Evolutionary conservation across 148 eudicot species (phyloP).

Genomic region (Pouteria glomerata): DNA sequence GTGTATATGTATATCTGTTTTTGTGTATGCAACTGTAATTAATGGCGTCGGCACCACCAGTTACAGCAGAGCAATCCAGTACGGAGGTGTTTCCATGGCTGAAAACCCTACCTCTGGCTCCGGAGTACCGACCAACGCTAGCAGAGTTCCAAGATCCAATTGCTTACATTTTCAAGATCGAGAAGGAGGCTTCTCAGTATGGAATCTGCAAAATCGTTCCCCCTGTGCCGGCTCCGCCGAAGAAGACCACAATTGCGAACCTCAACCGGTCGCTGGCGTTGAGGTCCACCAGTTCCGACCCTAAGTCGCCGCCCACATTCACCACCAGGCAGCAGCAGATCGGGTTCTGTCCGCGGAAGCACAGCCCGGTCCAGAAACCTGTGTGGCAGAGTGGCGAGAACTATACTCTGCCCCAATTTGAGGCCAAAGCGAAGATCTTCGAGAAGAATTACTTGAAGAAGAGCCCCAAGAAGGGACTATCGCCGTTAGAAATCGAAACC

Average conservation of each 20-base stretch:
- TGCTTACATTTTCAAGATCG: constrained; percentile 87
- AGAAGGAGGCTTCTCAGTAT: constrained; percentile 70
- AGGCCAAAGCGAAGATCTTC: constrained; percentile 66
- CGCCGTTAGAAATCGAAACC: constrained; percentile 63
- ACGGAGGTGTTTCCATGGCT: constrained; percentile 80
- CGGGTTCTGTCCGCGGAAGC: constrained; percentile 92
- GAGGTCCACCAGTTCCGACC: constrained; percentile 21
- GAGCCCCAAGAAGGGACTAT: constrained; percentile 34
- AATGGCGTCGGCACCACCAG: constrained; percentile 20
- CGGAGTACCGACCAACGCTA: constrained; percentile 84
- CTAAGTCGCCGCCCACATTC: constrained; percentile 51
- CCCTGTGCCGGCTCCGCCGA: constrained; percentile 53
- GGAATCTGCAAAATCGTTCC: constrained; percentile 97
- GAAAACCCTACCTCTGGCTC: constrained; percentile 86
- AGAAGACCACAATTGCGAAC: constrained; percentile 49
- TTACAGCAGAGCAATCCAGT: constrained; percentile 33
- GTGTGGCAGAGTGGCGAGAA: constrained; percentile 93
- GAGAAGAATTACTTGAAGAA: constrained; percentile 61
- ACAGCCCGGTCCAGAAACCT: constrained; percentile 73
- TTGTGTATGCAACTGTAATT: neutral
- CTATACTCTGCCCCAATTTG: constrained; percentile 64
- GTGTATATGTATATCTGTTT: neutral
- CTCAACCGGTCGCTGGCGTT: constrained; percentile 53
- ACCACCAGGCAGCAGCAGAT: constrained; percentile 87
- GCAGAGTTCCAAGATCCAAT: constrained; percentile 96